Conservation (phyloP, 768 basidiomycete genomes). For the Suillus discolor region DNA sequence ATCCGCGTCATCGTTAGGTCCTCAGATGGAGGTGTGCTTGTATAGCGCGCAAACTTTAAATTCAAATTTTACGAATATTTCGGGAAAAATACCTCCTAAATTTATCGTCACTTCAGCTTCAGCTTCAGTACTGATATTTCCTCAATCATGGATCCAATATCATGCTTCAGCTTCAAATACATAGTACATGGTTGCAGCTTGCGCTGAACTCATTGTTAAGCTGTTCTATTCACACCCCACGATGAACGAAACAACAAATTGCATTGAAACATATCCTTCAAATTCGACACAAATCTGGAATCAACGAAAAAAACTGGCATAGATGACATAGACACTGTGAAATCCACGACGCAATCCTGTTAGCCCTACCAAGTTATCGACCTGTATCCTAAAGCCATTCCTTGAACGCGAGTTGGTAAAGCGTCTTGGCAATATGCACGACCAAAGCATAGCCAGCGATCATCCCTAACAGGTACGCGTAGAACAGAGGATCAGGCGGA, state of each 20-base stretch:
- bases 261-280: neutral
- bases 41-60: neutral
- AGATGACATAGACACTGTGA: neutral
- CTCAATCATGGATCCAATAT: too few relatives aligned
- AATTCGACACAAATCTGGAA: neutral
- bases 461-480: slow-evolving; percentile 26
- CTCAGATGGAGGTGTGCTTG: neutral
- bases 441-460: slow-evolving; percentile 26
- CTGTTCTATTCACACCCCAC: too few relatives aligned
- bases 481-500: slow-evolving; percentile 32
- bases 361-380: too few relatives aligned
- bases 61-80: neutral
- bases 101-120: neutral
- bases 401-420: slow-evolving; percentile 30
- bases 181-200: too few relatives aligned
- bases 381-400: slow-evolving; percentile 28
- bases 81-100: neutral
- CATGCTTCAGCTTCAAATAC: too few relatives aligned
- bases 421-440: slow-evolving; percentile 28
- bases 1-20: slow-evolving; percentile 62
- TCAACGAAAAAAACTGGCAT: neutral
- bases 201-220: too few relatives aligned
- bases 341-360: neutral
- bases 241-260: neutral
- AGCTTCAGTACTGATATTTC: too few relatives aligned